Base-by-base conservation (phyloP, 352 stramenopile genomes). In the Phytophthora cactorum region DNA sequence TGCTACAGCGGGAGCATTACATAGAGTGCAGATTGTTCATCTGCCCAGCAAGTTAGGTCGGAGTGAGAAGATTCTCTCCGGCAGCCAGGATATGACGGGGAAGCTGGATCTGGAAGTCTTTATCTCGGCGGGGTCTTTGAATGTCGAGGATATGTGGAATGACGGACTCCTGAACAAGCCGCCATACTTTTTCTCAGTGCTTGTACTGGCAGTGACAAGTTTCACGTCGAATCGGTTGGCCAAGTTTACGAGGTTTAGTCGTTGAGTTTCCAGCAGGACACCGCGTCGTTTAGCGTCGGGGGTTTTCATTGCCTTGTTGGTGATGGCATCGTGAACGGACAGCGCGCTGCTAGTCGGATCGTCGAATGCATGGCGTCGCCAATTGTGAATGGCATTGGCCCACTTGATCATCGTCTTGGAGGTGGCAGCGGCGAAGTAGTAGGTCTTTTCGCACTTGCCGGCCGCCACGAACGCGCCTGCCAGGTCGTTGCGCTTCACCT, bases 381-480 rank as follows among this genome's bases (percentile, higher is more conserved):
- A 94, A 66, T 90, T 92, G 59, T 89, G 79, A 59, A 94, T 81
- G 7, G 79, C 81, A 43, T 88, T 87, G 50, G 77, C 69, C 86
- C 86, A 94, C 52, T 74, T 77, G 38, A 71, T 78, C 82, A 92
- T 91, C 32, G 63, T 75, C 31, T 84, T 78, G 32, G 70, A 73
- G 32, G 78, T 79, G 28, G 78, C 70, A 8, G 86, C 81, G 2
- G 82, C 86, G 46, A 93, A 90, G 36, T 63, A 62, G 38, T 80
- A 68, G 27, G 77, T 59, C 60, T 74, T 71, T 52, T 81, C 71
- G 58, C 49, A 59, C 47, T 76, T 75, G 58, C 61, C 56, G 14
- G 70, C 58, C 43, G 70, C 51, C 34, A 77, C 74, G 52, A 92
- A 84, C 10, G 70, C 67, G 11, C 76, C 78, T 36, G 44, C 73